Percentiles rank a stretch among this genome's conserved stretches.
These are phyloP conservation scores for Ogataea saltuana DNA, from an alignment of 805 yeast genomes.

Conservation along the genomic window DNA sequence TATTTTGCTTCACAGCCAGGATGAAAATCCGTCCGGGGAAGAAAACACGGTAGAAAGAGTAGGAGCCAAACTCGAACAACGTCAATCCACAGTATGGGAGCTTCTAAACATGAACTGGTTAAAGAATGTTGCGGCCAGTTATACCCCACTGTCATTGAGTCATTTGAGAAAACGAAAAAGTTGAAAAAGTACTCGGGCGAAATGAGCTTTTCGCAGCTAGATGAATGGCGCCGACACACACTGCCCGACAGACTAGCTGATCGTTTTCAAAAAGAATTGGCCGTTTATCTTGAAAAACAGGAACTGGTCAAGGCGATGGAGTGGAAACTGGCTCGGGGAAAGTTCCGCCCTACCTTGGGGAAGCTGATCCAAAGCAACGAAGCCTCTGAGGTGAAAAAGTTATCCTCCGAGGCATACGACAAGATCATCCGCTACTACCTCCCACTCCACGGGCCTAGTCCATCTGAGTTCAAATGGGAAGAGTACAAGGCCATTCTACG, in stretches of 20 bases:
- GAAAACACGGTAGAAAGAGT: not conserved
- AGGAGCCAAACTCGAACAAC: not conserved
- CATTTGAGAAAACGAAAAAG: conserved; percentile 27
- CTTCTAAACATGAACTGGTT: not conserved
- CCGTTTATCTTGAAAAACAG: conserved; percentile 32
- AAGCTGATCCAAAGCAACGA: conserved; percentile 43
- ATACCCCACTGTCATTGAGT: conserved; percentile 33
- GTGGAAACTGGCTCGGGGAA: conserved; percentile 49
- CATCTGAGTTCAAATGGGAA: conserved; percentile 3
- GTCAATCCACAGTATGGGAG: not conserved
- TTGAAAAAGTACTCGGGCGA: conserved; percentile 18
- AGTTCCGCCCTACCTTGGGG: conserved; percentile 46
- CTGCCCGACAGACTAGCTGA: conserved; percentile 34
- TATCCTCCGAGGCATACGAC: conserved; percentile 35
- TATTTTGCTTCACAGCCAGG: not conserved
- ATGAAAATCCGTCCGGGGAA: not conserved
- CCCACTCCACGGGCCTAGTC: not conserved
- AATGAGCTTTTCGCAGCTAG: conserved; percentile 37
- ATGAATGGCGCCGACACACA: conserved; percentile 38
- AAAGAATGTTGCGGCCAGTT: conserved; percentile 14
- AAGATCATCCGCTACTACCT: conserved; percentile 10
- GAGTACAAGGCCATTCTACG: conserved; percentile 28
- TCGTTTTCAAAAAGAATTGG: conserved; percentile 26
- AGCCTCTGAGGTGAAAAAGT: conserved; percentile 30
- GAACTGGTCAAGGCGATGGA: conserved; percentile 47